Evolutionary conservation across 192 early-diverging fungal species (phyloP).

Genomic region (Gaertneriomyces semiglobifer): DNA sequence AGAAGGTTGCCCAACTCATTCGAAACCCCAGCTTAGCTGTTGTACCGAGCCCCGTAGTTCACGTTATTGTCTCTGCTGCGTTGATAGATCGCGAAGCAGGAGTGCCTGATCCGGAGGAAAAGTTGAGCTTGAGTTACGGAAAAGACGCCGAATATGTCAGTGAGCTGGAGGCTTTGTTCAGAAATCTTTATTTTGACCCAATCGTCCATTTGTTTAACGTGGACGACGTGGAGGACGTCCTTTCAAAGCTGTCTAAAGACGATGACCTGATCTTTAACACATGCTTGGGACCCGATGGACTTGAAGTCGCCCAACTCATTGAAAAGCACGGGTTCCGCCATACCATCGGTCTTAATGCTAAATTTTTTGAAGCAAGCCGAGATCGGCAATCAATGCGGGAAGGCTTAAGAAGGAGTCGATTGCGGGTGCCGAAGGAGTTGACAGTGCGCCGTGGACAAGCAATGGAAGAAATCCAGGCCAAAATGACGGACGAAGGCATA

Average conservation of each 20-base stretch:
- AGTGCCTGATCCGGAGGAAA: conserved; percentile 36
- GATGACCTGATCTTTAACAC: conserved; percentile 37
- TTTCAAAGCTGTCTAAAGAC: conserved; percentile 22
- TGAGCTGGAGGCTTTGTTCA: conserved; percentile 39
- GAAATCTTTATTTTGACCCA: conserved; percentile 31
- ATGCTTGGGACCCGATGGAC: conserved; percentile 35
- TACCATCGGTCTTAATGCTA: conserved; percentile 31
- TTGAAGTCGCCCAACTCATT: conserved; percentile 29
- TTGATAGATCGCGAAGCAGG: conserved; percentile 23
- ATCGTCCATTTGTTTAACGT: conserved; percentile 41
- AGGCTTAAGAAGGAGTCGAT: conserved; percentile 10
- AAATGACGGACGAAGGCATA: background rate
- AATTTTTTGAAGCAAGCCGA: conserved; percentile 23
- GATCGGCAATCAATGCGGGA: conserved; percentile 23
- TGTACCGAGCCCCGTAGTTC: conserved; percentile 34
- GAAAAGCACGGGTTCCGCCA: conserved; percentile 22
- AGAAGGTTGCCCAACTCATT: conserved; percentile 31
- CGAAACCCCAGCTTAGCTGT: conserved; percentile 34
- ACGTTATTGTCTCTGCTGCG: conserved; percentile 33
- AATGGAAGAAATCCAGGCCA: background rate
- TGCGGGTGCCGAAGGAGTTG: conserved; percentile 19
- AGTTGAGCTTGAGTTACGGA: conserved; percentile 27
- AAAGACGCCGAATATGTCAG: conserved; percentile 38
- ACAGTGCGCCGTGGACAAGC: background rate
- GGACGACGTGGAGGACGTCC: conserved; percentile 31